Conservation (phyloP, 208 protist genomes). For the Leishmania major region DNA sequence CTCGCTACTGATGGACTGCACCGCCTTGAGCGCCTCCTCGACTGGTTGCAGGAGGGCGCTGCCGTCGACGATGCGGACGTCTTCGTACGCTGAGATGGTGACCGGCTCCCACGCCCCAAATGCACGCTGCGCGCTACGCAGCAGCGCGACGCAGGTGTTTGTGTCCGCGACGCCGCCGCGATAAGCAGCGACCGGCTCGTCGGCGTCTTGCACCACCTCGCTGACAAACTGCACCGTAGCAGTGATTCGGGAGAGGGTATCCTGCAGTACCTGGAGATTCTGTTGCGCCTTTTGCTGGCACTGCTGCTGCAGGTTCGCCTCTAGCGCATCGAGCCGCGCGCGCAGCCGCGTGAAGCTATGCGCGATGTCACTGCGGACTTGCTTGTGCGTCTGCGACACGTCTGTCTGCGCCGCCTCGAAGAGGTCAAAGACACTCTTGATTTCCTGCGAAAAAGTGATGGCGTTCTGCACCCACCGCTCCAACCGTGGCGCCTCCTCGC, state of each 20-base stretch:
- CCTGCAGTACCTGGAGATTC: constrained; percentile 34
- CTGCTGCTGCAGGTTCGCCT: constrained; percentile 48
- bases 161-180: constrained; percentile 40
- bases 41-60: constrained; percentile 40
- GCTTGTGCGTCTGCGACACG: constrained; percentile 36
- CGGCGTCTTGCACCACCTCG: constrained; percentile 38
- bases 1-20: constrained; percentile 18
- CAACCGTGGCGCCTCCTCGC: constrained; percentile 47
- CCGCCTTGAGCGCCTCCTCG: constrained; percentile 34
- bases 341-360: constrained; percentile 49
- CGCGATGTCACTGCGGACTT: constrained; percentile 36
- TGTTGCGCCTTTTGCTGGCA: constrained; percentile 31
- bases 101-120: constrained; percentile 63
- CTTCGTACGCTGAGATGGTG: constrained; percentile 53
- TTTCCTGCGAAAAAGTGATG: constrained; percentile 62
- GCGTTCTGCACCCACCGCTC: constrained; percentile 69
- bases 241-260: constrained; percentile 39
- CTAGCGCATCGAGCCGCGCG: constrained; percentile 44
- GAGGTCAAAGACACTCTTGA: constrained; percentile 53
- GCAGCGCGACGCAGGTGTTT: constrained; percentile 36
- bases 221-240: constrained; percentile 49
- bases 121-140: constrained; percentile 52
- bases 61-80: constrained; percentile 27
- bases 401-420: constrained; percentile 60
- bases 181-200: constrained; percentile 45